Percentiles rank a stretch among this genome's conserved stretches.
These are phyloP conservation scores for Peterozyma xylosa DNA, from an alignment of 805 yeast species.

Conservation along the genomic window DNA sequence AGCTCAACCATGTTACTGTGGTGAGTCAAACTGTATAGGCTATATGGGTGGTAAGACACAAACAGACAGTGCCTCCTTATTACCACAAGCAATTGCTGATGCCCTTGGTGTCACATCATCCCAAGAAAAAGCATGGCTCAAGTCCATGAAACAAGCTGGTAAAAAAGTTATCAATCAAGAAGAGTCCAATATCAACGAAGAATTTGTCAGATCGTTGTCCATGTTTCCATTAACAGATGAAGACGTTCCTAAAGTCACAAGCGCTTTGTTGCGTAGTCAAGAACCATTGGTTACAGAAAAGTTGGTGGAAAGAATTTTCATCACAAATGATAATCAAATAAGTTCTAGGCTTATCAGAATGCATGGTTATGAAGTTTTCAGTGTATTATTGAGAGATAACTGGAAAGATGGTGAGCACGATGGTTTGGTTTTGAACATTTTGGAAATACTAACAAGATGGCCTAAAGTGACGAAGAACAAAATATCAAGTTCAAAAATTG, in stretches of 20 bases:
- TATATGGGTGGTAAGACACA: slow-evolving; percentile 96
- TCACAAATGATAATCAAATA: slow-evolving; percentile 42
- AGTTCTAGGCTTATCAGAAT: slow-evolving; percentile 58
- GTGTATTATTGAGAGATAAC: slow-evolving; percentile 43
- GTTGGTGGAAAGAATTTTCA: slow-evolving; percentile 58
- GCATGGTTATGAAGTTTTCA: slow-evolving; percentile 82
- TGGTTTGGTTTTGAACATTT: slow-evolving; percentile 35
- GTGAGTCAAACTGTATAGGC: slow-evolving; percentile 86
- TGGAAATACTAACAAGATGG: slow-evolving; percentile 55
- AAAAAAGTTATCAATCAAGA: slow-evolving; percentile 40
- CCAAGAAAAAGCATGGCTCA: slow-evolving; percentile 68
- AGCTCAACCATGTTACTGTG: slow-evolving; percentile 92
- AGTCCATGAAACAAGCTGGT: slow-evolving; percentile 43
- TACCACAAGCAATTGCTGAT: slow-evolving; percentile 78
- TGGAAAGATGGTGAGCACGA: slow-evolving; percentile 20
- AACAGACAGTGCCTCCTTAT: slow-evolving; percentile 77
- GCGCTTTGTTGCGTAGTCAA: slow-evolving; percentile 71
- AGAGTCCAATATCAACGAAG: slow-evolving; percentile 51
- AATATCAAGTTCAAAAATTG: slow-evolving; percentile 68
- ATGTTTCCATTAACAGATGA: slow-evolving; percentile 41
- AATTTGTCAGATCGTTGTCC: slow-evolving; percentile 54
- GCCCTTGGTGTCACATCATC: slow-evolving; percentile 72
- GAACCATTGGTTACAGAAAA: slow-evolving; percentile 57
- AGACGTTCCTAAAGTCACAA: slow-evolving; percentile 74
- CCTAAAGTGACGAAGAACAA: slow-evolving; percentile 69